Evolutionary conservation across 2,329 filamentous ascomycete genomes (phyloP), one percentile per base, ranked within the genome.

Genomic region (Xylaria sp.): DNA sequence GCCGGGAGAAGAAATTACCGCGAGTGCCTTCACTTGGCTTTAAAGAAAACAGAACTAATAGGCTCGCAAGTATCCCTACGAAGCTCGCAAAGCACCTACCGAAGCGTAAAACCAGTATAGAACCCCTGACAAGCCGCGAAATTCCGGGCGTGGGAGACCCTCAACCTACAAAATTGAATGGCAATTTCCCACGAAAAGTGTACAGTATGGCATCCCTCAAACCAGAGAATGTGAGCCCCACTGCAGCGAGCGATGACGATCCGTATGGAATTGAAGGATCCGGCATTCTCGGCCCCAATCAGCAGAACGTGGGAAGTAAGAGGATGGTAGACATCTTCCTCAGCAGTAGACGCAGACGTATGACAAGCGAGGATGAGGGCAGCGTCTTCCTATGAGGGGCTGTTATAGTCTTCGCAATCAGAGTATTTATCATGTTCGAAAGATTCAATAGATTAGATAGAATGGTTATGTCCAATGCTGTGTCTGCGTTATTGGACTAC

Each of bases 241-340:
- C 65, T 40, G 17, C 28, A 0, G 44, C 36, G 10, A 51, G 33
- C 13, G 69, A 69, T 23, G 31, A 69, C 66, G 67, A 75, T 69
- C 60, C 75, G 51, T 63, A 77, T 65, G 61, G 64, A 57, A 58
- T 69, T 48, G 51, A 72, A 44, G 69, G 66, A 31, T 23, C 68
- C 10, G 70, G 70, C 59, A 33, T 73, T 36, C 63, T 74, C 13
- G 66, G 73, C 15, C 67, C 65, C 23, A 59, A 63, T 4, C 67
- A 67, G 0, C 81, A 83, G 66, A 76, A 75, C 0, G 75, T 82
- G 67, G 83, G 83, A 2, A 85, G 85, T 72, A 83, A 83, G 75
- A 79, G 80, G 49, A 87, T 88, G 83, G 85, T 88, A 7, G 85
- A 88, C 61, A 67, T 84, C 58, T 88, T 88, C 73, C 77, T 88